Evolutionary conservation across 352 stramenopile species (phyloP).

Genomic region (Thraustochytrium sp.): DNA sequence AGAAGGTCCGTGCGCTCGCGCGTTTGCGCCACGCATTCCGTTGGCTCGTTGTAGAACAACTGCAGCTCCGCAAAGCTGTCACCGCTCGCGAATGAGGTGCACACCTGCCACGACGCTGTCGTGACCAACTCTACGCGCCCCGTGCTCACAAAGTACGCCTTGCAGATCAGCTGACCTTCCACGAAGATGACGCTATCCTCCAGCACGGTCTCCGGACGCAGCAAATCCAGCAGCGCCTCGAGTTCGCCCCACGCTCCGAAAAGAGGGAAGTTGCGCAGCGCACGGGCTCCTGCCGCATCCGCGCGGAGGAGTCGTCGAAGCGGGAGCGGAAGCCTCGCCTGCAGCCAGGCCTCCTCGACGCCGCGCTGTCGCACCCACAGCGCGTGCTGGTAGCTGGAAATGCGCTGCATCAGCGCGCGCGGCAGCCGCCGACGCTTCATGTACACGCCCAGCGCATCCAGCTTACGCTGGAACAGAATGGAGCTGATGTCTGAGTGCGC

Average conservation of each 20-base stretch:
- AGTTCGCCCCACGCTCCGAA: neutral
- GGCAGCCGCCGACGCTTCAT: neutral
- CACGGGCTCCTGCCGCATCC: neutral
- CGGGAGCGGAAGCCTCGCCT: neutral
- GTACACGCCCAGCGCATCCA: neutral
- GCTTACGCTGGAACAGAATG: constrained; percentile 30
- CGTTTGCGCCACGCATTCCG: constrained; percentile 2
- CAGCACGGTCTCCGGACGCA: neutral
- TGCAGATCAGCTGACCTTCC: neutral
- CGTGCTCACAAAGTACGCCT: neutral
- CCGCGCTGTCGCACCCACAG: constrained; percentile 32
- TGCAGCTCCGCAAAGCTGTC: constrained; percentile 7
- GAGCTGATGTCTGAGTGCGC: constrained; percentile 30
- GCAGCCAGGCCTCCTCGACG: constrained; percentile 34
- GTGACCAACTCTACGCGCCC: constrained; percentile 18
- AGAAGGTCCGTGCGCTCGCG: neutral
- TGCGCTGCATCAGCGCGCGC: neutral
- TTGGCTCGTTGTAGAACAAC: constrained; percentile 32
- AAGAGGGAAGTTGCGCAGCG: neutral
- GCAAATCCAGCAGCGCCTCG: neutral
- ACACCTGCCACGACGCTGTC: neutral
- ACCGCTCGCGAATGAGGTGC: neutral
- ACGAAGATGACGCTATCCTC: neutral
- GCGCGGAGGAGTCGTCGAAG: neutral
- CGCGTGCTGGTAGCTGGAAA: neutral